These are phyloP conservation scores for Mycosarcoma maydis DNA, from an alignment of 1,284 basidiomycete genomes.

Conservation along the genomic window DNA sequence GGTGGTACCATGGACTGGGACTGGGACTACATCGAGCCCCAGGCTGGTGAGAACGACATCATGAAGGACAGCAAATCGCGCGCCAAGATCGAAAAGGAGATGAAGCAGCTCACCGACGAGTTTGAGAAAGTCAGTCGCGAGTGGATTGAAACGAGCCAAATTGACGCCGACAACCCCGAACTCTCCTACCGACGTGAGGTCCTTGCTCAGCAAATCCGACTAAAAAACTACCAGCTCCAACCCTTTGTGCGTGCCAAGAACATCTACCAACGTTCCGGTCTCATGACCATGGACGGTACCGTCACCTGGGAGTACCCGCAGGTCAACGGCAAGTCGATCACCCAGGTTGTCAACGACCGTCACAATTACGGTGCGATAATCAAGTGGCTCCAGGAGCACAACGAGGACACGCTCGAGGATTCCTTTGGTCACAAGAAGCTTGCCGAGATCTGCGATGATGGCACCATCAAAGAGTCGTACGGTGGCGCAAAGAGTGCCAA, in stretches of 20 bases:
- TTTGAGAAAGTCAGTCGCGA: slow-evolving; percentile 56
- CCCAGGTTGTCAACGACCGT: slow-evolving; percentile 58
- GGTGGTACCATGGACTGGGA: slow-evolving; percentile 67
- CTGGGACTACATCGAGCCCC: slow-evolving; percentile 66
- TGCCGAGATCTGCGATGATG: slow-evolving; percentile 38
- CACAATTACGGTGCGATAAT: slow-evolving; percentile 61
- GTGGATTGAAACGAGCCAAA: slow-evolving; percentile 56
- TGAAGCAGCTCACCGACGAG: slow-evolving; percentile 55
- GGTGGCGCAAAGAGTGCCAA: slow-evolving; percentile 18
- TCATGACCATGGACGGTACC: slow-evolving; percentile 58
- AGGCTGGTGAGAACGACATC: slow-evolving; percentile 61
- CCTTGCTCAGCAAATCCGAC: slow-evolving; percentile 61
- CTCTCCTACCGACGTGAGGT: slow-evolving; percentile 58
- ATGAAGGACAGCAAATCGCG: slow-evolving; percentile 62
- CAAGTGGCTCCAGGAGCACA: slow-evolving; percentile 63
- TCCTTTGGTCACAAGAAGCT: slow-evolving; percentile 55
- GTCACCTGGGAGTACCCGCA: slow-evolving; percentile 65
- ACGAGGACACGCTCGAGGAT: slow-evolving; percentile 64
- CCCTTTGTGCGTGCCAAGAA: slow-evolving; percentile 60
- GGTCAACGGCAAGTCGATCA: slow-evolving; percentile 46
- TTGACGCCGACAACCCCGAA: slow-evolving; percentile 44
- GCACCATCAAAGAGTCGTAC: slow-evolving; percentile 47
- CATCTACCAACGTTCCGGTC: slow-evolving; percentile 63
- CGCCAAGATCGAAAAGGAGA: slow-evolving; percentile 57
- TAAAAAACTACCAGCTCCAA: slow-evolving; percentile 63